Percentiles rank a stretch among this genome's conserved stretches.
phyloP scores from a whole-genome alignment of 805 yeast species.

The Yarrowia phangngaensis region DNA sequence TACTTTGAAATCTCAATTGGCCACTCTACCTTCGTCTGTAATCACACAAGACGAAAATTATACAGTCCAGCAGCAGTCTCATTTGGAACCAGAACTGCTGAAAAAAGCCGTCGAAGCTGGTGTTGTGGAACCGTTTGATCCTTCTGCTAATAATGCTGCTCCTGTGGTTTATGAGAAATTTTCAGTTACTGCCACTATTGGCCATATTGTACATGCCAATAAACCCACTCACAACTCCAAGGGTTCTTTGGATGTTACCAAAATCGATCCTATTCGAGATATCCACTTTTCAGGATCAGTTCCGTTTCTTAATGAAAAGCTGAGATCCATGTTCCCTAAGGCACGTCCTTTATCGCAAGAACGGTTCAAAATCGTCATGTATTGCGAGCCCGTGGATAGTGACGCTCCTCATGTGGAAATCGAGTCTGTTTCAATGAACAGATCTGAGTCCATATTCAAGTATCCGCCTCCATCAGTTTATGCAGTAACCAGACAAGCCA shows the following conservation, averaged over 20 bases:
- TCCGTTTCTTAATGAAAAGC: slow-evolving; percentile 8
- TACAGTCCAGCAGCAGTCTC: background rate
- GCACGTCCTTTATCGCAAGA: background rate
- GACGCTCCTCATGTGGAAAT: background rate
- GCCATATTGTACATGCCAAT: slow-evolving; percentile 6
- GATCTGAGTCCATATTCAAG: background rate
- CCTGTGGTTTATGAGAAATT: slow-evolving; percentile 1
- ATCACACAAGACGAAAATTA: background rate
- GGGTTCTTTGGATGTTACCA: background rate
- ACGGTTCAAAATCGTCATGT: slow-evolving; percentile 1
- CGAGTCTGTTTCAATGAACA: slow-evolving; percentile 2
- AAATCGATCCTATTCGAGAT: background rate
- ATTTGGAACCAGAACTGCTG: background rate
- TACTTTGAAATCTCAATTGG: background rate
- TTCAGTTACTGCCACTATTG: background rate
- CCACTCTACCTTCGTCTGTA: background rate
- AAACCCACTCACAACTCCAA: background rate
- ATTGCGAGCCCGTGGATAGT: background rate
- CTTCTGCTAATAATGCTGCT: background rate
- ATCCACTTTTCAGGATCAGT: slow-evolving; percentile 7
- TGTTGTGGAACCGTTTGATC: background rate
- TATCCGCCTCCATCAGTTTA: slow-evolving; percentile 10
- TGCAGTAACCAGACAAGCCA: slow-evolving; percentile 3
- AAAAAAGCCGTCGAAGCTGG: background rate
- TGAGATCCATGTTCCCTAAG: slow-evolving; percentile 1